Evolutionary conservation across 768 basidiomycete genomes (phyloP).

Genomic region (Tubosaeta sp.): DNA sequence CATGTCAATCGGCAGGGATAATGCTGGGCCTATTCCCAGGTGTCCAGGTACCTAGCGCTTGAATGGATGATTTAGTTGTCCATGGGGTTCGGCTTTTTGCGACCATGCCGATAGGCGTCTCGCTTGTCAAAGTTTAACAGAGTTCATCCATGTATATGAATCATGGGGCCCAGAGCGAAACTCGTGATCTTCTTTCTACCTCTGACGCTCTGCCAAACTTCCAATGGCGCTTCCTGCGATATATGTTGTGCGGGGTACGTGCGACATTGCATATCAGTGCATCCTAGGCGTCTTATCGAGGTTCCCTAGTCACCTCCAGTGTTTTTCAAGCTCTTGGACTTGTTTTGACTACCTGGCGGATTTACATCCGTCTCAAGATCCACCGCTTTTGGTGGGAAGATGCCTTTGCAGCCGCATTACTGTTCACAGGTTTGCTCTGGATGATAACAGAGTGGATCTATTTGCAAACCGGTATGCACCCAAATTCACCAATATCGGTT

Average conservation of each 20-base stretch:
- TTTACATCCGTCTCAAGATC: conserved; percentile 16
- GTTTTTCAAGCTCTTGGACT: conserved; percentile 14
- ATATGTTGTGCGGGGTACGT: conserved; percentile 1
- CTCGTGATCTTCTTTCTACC: background rate
- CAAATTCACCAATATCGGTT: background rate
- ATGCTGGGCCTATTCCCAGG: background rate
- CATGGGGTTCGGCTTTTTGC: background rate
- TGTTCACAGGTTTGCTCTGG: conserved; percentile 12
- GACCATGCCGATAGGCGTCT: background rate
- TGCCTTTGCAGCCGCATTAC: conserved; percentile 9
- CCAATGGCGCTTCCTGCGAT: background rate
- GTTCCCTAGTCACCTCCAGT: conserved; percentile 4
- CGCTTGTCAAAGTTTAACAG: background rate
- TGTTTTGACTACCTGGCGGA: conserved; percentile 14
- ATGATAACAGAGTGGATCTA: conserved; percentile 9
- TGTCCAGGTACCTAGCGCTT: background rate
- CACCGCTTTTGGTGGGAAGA: conserved; percentile 21
- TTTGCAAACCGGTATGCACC: conserved; percentile 3
- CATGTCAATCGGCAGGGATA: background rate
- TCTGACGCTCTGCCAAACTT: background rate
- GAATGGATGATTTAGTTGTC: background rate
- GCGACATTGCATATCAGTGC: background rate
- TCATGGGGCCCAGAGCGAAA: background rate
- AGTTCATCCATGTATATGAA: background rate
- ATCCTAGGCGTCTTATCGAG: background rate